Base-by-base conservation (phyloP, 2,329 filamentous ascomycete species). In the Chaetomium sp. region DNA sequence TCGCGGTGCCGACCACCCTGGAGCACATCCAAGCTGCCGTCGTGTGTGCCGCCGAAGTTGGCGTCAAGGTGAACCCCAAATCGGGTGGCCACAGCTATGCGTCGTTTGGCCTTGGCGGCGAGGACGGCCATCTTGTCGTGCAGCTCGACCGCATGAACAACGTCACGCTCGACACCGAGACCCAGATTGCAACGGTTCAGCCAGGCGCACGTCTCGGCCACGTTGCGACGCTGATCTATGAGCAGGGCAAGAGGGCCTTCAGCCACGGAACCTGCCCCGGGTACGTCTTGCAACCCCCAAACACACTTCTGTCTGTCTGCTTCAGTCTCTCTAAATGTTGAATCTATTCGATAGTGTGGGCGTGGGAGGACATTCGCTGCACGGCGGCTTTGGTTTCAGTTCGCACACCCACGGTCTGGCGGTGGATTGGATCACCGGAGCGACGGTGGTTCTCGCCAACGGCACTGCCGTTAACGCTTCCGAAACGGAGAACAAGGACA, bases 61-160 rank as follows among this genome's bases (percentile, higher is more conserved):
- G 74, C 7, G 69, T 82, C 61, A 82, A 81, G 71, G 80, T 83
- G 10, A 80, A 78, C 56, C 77, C 82, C 33, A 81, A 80, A 66
- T 78, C 78, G 47, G 83, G 82, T 38, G 83, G 82, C 2, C 83
- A 85, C 71, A 82, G 79, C 5, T 85, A 84, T 67, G 81, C 80
- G 1, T 81, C 79, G 0, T 80, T 79, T 65, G 80, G 80, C 19
- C 76, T 81, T 0, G 81, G 81, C 38, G 82, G 82, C 7, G 77
- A 81, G 70, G 74, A 84, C 65, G 81, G 81, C 10, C 77, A 78
- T 55, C 75, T 84, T 65, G 76, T 83, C n/a, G 78, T 85, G 45
- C 78, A 81, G 68, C 74, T 85, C 31, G 75, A 82, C 68, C 73
- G 76, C 31, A 77, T 84, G 69, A 77, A 79, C 65, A 72, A 74